Base-by-base conservation (phyloP, 768 basidiomycete genomes). In the Mrakia frigida region DNA sequence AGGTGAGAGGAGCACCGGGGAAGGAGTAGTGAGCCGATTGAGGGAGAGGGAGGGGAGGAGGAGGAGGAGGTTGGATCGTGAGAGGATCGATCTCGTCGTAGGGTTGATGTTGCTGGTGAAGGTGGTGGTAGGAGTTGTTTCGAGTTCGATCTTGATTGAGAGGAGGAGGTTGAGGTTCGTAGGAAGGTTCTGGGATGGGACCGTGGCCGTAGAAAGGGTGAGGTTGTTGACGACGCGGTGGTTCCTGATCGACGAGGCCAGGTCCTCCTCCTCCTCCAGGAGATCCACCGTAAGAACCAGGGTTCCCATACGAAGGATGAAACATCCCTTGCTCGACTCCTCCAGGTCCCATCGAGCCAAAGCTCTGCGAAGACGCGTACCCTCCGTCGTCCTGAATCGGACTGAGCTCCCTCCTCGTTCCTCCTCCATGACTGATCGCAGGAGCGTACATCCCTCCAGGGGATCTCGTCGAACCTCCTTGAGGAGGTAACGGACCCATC, bases 81-180 rank as follows among this genome's bases (percentile, higher is more conserved):
- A 68, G 65, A 9, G 65, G 65, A 41, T 68, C 65, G 65, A 39
- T 23, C 65, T 68, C 65, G 65, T 68, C 37, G 65, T 23, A 68
- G 25, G 65, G 65, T n/a, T 68, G 65, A 13, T 68, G 65, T 11
- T 37, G 35, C 65, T 68, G 65, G n/a, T 68, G 65, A 39, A 41
- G 35, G 23, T 68, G 65, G 10, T 68, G 65, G n/a, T 68, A 68
- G 37, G 65, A 23, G 35, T 35, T 25, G 23, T 23, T 37, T 7
- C 65, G 65, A n/a, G 21, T 35, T 37, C 39, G 65, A 50, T 6
- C 9, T 14, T 46, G 43, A 14, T 2, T 14, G n/a, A n/a, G n/a
- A 23, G 65, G 16, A 41, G 35, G 18, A 10, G 33, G 65, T 23
- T 67, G 35, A 16, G 35, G 65, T 68, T 68, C 65, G 13, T 10